Evolutionary conservation across 2,329 filamentous ascomycete species (phyloP).

Genomic region (Hymenoscyphus linearis): DNA sequence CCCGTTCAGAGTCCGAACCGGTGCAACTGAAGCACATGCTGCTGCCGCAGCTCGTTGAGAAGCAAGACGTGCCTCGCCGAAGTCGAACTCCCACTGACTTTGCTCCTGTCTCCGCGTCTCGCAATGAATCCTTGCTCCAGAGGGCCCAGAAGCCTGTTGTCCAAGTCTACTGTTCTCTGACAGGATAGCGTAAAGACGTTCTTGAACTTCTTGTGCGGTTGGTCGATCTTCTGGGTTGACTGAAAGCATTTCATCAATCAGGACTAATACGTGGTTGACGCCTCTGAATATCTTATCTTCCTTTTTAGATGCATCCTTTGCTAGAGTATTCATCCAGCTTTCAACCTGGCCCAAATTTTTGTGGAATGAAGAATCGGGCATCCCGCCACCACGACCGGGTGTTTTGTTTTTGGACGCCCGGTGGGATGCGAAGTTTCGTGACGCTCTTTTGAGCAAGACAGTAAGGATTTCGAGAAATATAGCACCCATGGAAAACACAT

Average conservation of each 20-base stretch:
- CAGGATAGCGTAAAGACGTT: slow-evolving; percentile 47
- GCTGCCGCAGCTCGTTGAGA: slow-evolving; percentile 29
- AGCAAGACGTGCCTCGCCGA: slow-evolving; percentile 27
- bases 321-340: slow-evolving; percentile 59
- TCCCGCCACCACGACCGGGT: slow-evolving; percentile 45
- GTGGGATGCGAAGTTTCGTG: slow-evolving; percentile 60
- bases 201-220: slow-evolving; percentile 46
- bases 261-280: slow-evolving; percentile 46
- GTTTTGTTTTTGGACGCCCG: slow-evolving; percentile 60
- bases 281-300: slow-evolving; percentile 44
- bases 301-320: slow-evolving; percentile 49
- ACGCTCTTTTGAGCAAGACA: slow-evolving; percentile 62
- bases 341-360: slow-evolving; percentile 64
- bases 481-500: slow-evolving; percentile 69
- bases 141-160: not conserved
- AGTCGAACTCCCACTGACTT: slow-evolving; percentile 24
- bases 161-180: slow-evolving; percentile 30
- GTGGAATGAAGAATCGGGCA: slow-evolving; percentile 65
- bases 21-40: slow-evolving; percentile 24
- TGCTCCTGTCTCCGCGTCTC: slow-evolving; percentile 14
- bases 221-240: slow-evolving; percentile 48
- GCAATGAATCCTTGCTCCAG: slow-evolving; percentile 24
- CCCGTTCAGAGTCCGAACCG: slow-evolving; percentile 13
- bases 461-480: slow-evolving; percentile 67
- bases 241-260: slow-evolving; percentile 51